These are phyloP conservation scores for Cajanus cajan DNA, from an alignment of 306 rosid genomes.

Conservation along the genomic window DNA sequence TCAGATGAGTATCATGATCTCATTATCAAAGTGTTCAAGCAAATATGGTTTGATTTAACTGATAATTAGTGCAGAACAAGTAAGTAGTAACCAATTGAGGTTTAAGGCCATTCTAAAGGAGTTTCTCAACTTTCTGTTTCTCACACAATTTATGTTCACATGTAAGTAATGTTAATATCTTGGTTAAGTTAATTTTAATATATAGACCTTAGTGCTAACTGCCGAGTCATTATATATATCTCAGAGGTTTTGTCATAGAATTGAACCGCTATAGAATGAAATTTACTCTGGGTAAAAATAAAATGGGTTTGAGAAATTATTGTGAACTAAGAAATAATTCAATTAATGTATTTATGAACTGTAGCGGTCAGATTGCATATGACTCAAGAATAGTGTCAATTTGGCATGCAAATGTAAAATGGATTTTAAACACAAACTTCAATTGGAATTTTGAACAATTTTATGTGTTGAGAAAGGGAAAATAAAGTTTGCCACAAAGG, in stretches of 20 bases:
- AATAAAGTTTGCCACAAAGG: neutral
- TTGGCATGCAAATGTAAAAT: conserved; percentile 13
- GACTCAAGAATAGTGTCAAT: neutral
- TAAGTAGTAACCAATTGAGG: neutral
- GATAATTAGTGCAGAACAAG: conserved; percentile 38
- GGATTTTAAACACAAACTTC: neutral
- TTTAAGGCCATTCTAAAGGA: neutral
- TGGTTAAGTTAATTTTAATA: neutral
- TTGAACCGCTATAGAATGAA: neutral
- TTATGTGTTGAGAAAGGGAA: conserved; percentile 23
- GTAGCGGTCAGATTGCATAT: neutral
- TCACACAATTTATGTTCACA: conserved; percentile 17
- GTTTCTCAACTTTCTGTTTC: neutral
- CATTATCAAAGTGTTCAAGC: conserved; percentile 91
- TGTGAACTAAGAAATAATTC: neutral
- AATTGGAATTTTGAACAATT: conserved; percentile 22
- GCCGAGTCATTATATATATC: neutral
- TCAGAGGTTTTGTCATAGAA: neutral
- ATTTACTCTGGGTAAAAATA: neutral
- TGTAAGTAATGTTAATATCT: neutral
- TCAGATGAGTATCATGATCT: conserved; percentile 91
- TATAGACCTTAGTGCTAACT: neutral
- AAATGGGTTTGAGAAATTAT: neutral
- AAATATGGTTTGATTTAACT: conserved; percentile 91
- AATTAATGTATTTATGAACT: conserved; percentile 4